These are phyloP conservation scores for Hypoxylon cercidicola DNA, from an alignment of 495 filamentous ascomycete genomes.

Conservation along the genomic window DNA sequence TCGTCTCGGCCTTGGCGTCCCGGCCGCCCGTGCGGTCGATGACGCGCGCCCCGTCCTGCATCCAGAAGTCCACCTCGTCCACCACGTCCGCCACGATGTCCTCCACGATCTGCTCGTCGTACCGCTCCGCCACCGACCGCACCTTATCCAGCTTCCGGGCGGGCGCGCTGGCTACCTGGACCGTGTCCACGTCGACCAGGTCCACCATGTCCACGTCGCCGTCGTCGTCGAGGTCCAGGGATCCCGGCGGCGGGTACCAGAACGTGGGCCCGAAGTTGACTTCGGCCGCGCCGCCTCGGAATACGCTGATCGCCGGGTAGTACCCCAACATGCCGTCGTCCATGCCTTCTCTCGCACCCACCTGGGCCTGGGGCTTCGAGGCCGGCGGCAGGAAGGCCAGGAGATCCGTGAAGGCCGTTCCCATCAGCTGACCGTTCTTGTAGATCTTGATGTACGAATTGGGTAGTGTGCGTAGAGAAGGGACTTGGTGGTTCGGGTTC, in stretches of 20 bases:
- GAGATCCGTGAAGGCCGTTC: conserved; percentile 87
- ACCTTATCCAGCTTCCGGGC: conserved; percentile 46
- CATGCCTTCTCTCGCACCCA: conserved; percentile 80
- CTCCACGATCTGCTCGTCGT: conserved; percentile 94
- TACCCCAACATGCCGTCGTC: conserved; percentile 97
- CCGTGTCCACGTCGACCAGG: conserved; percentile 42
- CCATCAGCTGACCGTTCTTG: conserved; percentile 89
- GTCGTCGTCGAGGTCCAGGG: conserved; percentile 40
- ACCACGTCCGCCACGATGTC: conserved; percentile 91
- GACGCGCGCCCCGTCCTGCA: conserved; percentile 68
- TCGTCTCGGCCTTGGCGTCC: conserved; percentile 52
- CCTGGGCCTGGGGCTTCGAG: conserved; percentile 76
- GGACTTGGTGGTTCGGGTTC: conserved; percentile 75
- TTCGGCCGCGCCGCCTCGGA: conserved; percentile 88
- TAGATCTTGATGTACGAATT: conserved; percentile 87
- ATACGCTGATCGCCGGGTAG: conserved; percentile 92
- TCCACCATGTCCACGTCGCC: conserved; percentile 65
- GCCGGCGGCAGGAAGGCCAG: conserved; percentile 93
- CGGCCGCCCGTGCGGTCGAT: conserved; percentile 52
- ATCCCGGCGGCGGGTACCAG: conserved; percentile 81
- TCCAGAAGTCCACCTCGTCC: conserved; percentile 87
- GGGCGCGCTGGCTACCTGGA: conserved; percentile 21
- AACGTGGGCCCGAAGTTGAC: conserved; percentile 91
- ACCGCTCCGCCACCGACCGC: conserved; percentile 77
- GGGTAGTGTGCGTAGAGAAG: conserved; percentile 83